Evolutionary conservation across 495 filamentous ascomycete genomes (phyloP).

Genomic region (Pseudevernia furfuracea): DNA sequence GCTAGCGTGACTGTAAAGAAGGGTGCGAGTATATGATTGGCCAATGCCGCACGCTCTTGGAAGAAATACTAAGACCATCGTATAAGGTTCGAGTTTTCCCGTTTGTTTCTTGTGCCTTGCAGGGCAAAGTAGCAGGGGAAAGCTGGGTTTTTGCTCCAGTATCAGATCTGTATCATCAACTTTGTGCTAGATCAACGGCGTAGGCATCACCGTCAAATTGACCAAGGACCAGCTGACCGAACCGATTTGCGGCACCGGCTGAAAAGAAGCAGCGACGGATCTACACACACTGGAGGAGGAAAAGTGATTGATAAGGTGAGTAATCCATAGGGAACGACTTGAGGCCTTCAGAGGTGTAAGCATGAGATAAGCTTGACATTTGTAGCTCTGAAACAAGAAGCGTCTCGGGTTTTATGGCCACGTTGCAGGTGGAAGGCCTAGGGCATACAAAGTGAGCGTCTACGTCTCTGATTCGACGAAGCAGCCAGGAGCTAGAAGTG

Average conservation of each 20-base stretch:
- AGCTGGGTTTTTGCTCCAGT: background rate
- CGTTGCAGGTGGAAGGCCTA: background rate
- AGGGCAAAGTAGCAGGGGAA: background rate
- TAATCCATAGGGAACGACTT: background rate
- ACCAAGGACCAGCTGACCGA: background rate
- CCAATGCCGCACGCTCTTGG: background rate
- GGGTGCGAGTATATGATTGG: constrained; percentile 4
- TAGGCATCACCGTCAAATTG: background rate
- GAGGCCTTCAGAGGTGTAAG: background rate
- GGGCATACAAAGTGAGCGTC: constrained; percentile 1
- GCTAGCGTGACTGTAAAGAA: background rate
- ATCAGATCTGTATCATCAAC: background rate
- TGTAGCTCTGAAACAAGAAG: constrained; percentile 1
- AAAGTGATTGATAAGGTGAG: background rate
- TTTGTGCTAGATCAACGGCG: background rate
- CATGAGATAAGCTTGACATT: background rate
- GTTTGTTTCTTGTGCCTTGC: background rate
- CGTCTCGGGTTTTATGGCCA: background rate
- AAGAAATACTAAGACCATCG: background rate
- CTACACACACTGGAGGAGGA: background rate
- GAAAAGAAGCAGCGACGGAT: background rate
- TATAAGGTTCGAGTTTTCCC: background rate
- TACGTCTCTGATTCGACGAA: constrained; percentile 7
- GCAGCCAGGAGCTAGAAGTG: background rate
- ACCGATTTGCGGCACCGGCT: background rate